These are phyloP conservation scores for Globisporangium canariense DNA, from an alignment of 352 stramenopile genomes.

Conservation along the genomic window DNA sequence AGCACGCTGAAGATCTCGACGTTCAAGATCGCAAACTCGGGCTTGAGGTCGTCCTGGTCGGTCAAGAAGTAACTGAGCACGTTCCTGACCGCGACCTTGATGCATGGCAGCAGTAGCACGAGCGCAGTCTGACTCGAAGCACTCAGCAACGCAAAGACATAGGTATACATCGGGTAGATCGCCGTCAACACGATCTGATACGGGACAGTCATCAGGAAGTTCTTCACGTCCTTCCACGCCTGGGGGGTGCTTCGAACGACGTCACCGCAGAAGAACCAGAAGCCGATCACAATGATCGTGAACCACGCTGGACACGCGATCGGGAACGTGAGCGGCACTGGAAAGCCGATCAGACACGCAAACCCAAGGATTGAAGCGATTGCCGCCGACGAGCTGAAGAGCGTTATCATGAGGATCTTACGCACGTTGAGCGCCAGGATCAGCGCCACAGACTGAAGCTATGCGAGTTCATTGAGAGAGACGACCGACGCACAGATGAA, in stretches of 20 bases:
- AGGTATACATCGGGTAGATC: slow-evolving; percentile 34
- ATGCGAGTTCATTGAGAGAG: neutral
- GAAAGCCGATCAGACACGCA: slow-evolving; percentile 18
- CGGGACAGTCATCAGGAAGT: neutral
- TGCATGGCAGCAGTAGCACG: slow-evolving; percentile 24
- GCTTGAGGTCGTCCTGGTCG: slow-evolving; percentile 28
- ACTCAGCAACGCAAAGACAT: slow-evolving; percentile 21
- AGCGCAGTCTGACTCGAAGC: slow-evolving; percentile 15
- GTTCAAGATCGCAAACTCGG: slow-evolving; percentile 48
- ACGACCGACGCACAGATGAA: neutral
- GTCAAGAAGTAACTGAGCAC: slow-evolving; percentile 1
- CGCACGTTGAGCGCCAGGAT: neutral
- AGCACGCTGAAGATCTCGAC: slow-evolving; percentile 51
- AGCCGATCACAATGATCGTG: slow-evolving; percentile 13
- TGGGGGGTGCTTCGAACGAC: slow-evolving; percentile 11
- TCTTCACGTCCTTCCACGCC: neutral
- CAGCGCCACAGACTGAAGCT: neutral
- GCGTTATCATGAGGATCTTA: neutral
- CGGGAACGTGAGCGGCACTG: slow-evolving; percentile 30
- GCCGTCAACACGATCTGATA: slow-evolving; percentile 13
- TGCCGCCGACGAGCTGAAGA: neutral
- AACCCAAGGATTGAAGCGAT: neutral
- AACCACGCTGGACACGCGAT: slow-evolving; percentile 10
- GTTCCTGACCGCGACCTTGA: slow-evolving; percentile 26
- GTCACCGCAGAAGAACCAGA: slow-evolving; percentile 6